A percentile compares a stretch with the other conserved stretches of the same genome.
phyloP scores from a whole-genome alignment of 108 stramenopile species.

The Asterionellopsis glacialis region DNA sequence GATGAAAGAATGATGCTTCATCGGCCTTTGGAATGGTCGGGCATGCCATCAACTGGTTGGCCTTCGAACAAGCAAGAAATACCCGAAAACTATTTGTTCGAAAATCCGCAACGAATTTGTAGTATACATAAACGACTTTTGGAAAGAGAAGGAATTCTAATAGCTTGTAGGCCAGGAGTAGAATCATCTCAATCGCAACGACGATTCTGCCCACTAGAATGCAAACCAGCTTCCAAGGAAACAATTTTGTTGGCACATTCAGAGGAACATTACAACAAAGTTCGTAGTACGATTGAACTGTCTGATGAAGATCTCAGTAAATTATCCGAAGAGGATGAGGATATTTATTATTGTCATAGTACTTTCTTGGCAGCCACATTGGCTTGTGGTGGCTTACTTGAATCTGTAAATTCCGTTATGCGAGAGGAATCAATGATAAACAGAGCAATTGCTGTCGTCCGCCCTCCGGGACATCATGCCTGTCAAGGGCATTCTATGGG shows the following conservation, averaged over 20 bases:
- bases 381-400: conserved; percentile 21
- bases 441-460: conserved; percentile 8
- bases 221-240: conserved; percentile 8
- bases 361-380: conserved; percentile 23
- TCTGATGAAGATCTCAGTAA: neutral
- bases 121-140: neutral
- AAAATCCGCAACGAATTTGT: conserved; percentile 1
- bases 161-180: neutral
- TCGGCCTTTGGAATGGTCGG: neutral
- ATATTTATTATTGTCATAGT: conserved; percentile 20
- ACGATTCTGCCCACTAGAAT: neutral
- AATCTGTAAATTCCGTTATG: conserved; percentile 17
- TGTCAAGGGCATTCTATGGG: conserved; percentile 8
- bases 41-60: neutral
- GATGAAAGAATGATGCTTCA: conserved; percentile 26
- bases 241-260: conserved; percentile 19
- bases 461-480: conserved; percentile 23
- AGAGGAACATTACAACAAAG: conserved; percentile 6
- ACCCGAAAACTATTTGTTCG: conserved; percentile 3
- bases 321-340: conserved; percentile 1
- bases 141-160: neutral
- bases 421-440: neutral
- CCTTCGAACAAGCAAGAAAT: neutral
- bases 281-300: no score
- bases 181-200: neutral